Evolutionary conservation across 2,329 filamentous ascomycete genomes (phyloP), one percentile per base, ranked within the genome.

Genomic region (Pseudogymnoascus sp.): DNA sequence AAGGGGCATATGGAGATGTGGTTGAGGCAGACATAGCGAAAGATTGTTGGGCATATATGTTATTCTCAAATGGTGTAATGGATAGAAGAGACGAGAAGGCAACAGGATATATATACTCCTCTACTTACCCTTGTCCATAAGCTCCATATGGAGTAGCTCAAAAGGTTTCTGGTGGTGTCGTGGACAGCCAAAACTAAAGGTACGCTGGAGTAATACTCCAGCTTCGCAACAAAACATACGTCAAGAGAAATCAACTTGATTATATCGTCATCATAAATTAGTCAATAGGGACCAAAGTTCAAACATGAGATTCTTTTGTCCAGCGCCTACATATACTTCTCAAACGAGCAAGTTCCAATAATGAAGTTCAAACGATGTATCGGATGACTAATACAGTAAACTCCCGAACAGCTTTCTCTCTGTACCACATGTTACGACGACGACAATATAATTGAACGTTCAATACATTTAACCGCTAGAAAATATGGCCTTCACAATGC

Each of bases 401-500:
- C 15, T 27, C 2, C 48, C 48, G 4, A 21, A 55, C 6, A 55
- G 15, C 29, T 10, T 35, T 55, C 29, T 29, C 5, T 21, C 9
- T 33, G 27, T 55, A 15, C 5, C 33, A 33, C 29, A 6, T 33
- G 48, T 55, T 13, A 7, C 37, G 8, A 12, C 48, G 9, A 5
- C 15, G 15, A 35, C 48, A 55, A 35, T 21, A 55, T 33, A 55
- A 55, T 55, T 55, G 29, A 55, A 33, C 48, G 21, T 10, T 18
- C 48, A 33, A 12, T n/a, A 21, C 31, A 39, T 39, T 31, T 15
- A 27, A 13, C 18, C 1, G 33, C 4, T 7, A 27, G 13, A 59
- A 10, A 59, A 10, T 1, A 97, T 97, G 94, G 92, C 93, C 1
- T 96, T 96, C 78, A 95, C 94, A 4, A 95, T 97, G 80, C 94